Percentiles rank a stretch among this genome's conserved stretches.
phyloP scores from a whole-genome alignment of 768 basidiomycete species.

The Sutorius australiensis region DNA sequence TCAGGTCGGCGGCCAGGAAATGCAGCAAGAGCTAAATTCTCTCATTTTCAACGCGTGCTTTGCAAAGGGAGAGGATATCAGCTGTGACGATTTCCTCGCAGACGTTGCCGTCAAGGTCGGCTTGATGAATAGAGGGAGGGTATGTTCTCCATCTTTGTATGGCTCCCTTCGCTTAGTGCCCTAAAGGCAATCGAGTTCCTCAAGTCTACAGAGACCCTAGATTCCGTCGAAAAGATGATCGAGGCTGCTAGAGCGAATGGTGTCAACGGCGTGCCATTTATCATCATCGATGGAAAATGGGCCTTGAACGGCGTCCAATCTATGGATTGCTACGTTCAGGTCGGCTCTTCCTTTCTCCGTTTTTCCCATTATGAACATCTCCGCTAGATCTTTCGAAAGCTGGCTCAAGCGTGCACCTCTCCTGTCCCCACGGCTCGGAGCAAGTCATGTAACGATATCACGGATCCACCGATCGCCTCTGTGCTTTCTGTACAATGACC shows the following conservation, averaged over 20 bases:
- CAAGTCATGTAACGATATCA: constrained; percentile 20
- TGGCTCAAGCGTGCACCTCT: constrained; percentile 19
- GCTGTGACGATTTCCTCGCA: constrained; percentile 33
- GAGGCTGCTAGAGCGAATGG: constrained; percentile 39
- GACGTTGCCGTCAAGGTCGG: constrained; percentile 36
- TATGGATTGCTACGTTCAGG: constrained; percentile 38
- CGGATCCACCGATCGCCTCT: constrained; percentile 16
- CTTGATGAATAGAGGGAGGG: constrained; percentile 39
- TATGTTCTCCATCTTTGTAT: constrained; percentile 11
- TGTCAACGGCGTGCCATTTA: constrained; percentile 51
- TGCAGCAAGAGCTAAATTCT: constrained; percentile 37
- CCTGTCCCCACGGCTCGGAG: constrained; percentile 1
- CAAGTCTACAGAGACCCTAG: constrained; percentile 35
- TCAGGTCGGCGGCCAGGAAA: constrained; percentile 36
- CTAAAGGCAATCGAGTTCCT: constrained; percentile 41
- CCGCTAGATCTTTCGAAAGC: constrained; percentile 31
- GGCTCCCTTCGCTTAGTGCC: not conserved
- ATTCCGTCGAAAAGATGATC: constrained; percentile 41
- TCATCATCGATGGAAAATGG: constrained; percentile 45
- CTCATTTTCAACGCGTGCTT: constrained; percentile 40
- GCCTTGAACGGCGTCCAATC: constrained; percentile 45
- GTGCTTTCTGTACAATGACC: constrained; percentile 24
- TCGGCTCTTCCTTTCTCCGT: constrained; percentile 12
- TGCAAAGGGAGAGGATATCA: constrained; percentile 39
- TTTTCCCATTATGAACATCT: not conserved